These are phyloP conservation scores for Populus tomentosa DNA, from an alignment of 441 rosid genomes.

Conservation along the genomic window DNA sequence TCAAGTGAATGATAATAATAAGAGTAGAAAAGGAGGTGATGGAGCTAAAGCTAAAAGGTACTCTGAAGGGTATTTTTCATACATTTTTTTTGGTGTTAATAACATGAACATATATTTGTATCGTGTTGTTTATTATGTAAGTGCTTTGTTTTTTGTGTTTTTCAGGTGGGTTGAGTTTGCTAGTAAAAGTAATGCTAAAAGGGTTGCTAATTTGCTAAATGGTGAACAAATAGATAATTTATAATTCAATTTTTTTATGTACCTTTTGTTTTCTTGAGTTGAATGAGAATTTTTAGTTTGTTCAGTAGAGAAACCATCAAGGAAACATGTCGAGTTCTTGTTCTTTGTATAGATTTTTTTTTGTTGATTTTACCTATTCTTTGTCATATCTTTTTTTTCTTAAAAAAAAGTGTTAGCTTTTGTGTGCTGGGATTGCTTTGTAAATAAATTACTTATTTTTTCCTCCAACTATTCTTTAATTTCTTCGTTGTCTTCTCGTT, in stretches of 20 bases:
- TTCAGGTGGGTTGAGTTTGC: slow-evolving; percentile 93
- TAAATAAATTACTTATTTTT: background rate
- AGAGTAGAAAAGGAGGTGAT: slow-evolving; percentile 42
- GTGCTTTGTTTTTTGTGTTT: slow-evolving; percentile 8
- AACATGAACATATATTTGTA: background rate
- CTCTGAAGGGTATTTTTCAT: slow-evolving; percentile 69
- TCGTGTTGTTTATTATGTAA: background rate
- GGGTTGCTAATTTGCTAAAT: slow-evolving; percentile 72
- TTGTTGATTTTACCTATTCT: background rate
- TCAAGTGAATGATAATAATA: slow-evolving; percentile 31
- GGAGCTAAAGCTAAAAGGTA: slow-evolving; percentile 51
- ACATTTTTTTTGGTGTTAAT: too few species aligned
- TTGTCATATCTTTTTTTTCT: background rate
- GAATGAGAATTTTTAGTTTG: background rate
- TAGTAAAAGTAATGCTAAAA: slow-evolving; percentile 66
- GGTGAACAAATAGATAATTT: slow-evolving; percentile 82
- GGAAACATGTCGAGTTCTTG: background rate
- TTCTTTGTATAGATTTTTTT: background rate
- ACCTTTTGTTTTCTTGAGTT: background rate
- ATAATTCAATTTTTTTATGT: background rate
- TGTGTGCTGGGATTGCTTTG: background rate
- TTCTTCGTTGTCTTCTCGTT: slow-evolving; percentile 1
- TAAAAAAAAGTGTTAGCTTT: background rate
- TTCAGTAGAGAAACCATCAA: background rate
- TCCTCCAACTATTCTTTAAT: background rate